Conservation (phyloP, 768 basidiomycete species). For the Panaeolus papilionaceus region DNA sequence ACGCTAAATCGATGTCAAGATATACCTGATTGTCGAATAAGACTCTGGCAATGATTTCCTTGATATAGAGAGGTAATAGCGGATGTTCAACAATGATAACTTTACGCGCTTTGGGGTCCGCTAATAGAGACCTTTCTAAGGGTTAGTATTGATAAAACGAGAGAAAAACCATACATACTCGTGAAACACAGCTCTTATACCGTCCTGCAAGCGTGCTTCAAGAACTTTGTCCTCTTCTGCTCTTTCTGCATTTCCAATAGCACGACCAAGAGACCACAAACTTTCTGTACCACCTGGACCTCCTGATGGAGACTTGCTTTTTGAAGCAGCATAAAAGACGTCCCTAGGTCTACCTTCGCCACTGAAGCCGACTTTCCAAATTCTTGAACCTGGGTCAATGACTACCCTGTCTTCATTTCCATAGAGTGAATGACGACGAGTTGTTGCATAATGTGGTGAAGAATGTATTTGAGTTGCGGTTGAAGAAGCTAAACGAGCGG, state of each 20-base stretch:
- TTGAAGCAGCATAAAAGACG: conserved; percentile 69
- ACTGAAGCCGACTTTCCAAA: conserved; percentile 98
- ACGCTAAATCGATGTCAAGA: conserved; percentile 11
- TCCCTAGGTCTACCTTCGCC: conserved; percentile 92
- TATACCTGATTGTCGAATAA: conserved; percentile 91
- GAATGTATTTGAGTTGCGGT: conserved; percentile 58
- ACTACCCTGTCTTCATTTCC: conserved; percentile 96
- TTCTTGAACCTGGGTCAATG: conserved; percentile 90
- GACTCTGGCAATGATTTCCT: conserved; percentile 84
- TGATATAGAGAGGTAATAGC: conserved; percentile 83
- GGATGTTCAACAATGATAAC: conserved; percentile 94
- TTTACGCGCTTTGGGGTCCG: conserved; percentile 95
- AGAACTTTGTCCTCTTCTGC: conserved; percentile 79
- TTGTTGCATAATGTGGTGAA: conserved; percentile 86
- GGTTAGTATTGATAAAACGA: neutral
- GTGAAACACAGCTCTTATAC: conserved; percentile 81
- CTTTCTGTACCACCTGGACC: conserved; percentile 25
- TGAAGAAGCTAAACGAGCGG: conserved; percentile 52
- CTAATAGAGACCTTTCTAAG: conserved; percentile 77
- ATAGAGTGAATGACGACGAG: conserved; percentile 91
- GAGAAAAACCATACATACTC: conserved; percentile 52
- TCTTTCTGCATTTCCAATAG: conserved; percentile 58
- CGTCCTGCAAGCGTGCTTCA: conserved; percentile 69
- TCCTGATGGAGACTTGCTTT: conserved; percentile 35
- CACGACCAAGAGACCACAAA: conserved; percentile 68